Conservation (phyloP, 805 yeast species). For the Candida bentonensis region DNA sequence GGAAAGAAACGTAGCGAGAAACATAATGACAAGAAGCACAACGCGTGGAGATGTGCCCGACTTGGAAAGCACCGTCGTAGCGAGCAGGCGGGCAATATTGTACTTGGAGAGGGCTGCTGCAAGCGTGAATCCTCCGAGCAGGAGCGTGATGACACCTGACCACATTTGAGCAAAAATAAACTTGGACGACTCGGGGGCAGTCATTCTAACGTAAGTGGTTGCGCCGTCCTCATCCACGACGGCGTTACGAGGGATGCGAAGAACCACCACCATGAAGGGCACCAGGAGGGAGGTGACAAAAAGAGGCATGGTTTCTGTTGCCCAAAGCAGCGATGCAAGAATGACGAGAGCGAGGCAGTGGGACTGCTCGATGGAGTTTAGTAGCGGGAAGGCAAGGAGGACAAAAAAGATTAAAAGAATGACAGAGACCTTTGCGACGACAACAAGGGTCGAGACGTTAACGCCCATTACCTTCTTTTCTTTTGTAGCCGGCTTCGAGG, state of each 20-base stretch:
- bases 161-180: slow-evolving; percentile 82
- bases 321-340: slow-evolving; percentile 82
- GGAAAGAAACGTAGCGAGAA: slow-evolving; percentile 69
- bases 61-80: slow-evolving; percentile 64
- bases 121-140: slow-evolving; percentile 85
- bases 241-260: slow-evolving; percentile 35
- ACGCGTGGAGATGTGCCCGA: slow-evolving; percentile 80
- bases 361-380: slow-evolving; percentile 43
- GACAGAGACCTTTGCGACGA: slow-evolving; percentile 22
- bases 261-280: slow-evolving; percentile 65
- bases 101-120: slow-evolving; percentile 92
- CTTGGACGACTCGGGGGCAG: slow-evolving; percentile 57
- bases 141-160: slow-evolving; percentile 82
- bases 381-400: slow-evolving; percentile 28
- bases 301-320: slow-evolving; percentile 85
- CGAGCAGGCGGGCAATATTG: slow-evolving; percentile 72
- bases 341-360: slow-evolving; percentile 76
- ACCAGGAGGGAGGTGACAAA: slow-evolving; percentile 77
- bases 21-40: slow-evolving; percentile 69
- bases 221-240: slow-evolving; percentile 37
- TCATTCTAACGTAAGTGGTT: slow-evolving; percentile 27
- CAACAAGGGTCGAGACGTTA: slow-evolving; percentile 6
- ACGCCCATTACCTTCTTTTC: neutral
- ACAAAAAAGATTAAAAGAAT: slow-evolving; percentile 37
- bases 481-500: slow-evolving; percentile 2